These are phyloP conservation scores for Nicotiana benthamiana DNA, from an alignment of 257 asterid genomes.

Conservation along the genomic window DNA sequence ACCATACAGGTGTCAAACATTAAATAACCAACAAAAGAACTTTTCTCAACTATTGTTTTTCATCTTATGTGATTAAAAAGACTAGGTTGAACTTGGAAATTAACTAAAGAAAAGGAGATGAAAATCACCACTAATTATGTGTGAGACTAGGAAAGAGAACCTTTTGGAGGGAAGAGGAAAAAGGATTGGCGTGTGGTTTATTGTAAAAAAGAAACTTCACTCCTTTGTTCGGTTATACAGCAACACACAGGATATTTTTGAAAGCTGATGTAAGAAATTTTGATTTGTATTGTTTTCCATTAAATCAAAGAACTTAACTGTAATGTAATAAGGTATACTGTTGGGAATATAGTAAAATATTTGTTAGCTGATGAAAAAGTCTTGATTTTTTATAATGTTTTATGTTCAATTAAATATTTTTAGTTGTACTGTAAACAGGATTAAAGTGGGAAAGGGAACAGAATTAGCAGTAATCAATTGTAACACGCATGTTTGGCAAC, in stretches of 20 bases:
- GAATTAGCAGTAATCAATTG: neutral
- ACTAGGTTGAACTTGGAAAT: neutral
- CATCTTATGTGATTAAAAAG: neutral
- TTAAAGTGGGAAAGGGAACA: neutral
- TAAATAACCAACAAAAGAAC: neutral
- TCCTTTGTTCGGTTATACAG: conserved; percentile 7
- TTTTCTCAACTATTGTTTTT: neutral
- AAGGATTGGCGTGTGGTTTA: neutral
- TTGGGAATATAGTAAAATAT: neutral
- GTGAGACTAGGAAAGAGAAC: neutral
- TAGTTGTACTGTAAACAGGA: neutral
- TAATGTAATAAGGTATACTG: neutral
- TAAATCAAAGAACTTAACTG: neutral
- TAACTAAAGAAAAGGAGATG: no score
- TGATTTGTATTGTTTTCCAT: neutral
- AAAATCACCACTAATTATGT: neutral
- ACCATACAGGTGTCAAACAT: neutral
- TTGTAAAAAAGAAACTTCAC: conserved; percentile 13
- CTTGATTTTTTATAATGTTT: neutral
- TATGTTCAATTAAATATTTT: neutral
- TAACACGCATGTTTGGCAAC: neutral
- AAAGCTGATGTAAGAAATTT: neutral
- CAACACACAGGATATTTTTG: conserved; percentile 3
- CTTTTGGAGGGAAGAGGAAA: conserved; percentile 18
- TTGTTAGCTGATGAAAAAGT: neutral